A percentile compares a stretch with the other conserved stretches of the same genome.
Conservation (phyloP, 2,329 filamentous ascomycete species). For the Hortaea sp. region DNA sequence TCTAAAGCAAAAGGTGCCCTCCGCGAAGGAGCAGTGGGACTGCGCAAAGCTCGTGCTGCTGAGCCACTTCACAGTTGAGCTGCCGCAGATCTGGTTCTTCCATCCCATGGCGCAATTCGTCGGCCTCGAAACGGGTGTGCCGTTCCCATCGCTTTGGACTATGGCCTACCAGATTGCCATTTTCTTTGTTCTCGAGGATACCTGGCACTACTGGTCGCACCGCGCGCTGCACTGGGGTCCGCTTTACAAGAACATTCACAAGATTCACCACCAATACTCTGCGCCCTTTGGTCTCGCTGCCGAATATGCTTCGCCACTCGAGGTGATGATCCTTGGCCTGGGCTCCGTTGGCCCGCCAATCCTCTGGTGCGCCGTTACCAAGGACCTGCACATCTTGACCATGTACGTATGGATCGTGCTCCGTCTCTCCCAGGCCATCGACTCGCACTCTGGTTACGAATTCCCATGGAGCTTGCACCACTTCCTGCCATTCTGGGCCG, state of each 20-base stretch:
- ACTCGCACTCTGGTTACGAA: conserved; percentile 95
- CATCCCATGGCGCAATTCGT: conserved; percentile 91
- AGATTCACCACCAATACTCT: conserved; percentile 98
- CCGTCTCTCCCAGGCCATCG: conserved; percentile 93
- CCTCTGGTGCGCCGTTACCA: conserved; percentile 70
- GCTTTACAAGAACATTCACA: conserved; percentile 94
- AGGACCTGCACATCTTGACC: conserved; percentile 85
- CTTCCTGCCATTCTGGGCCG: conserved; percentile 95
- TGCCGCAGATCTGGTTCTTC: conserved; percentile 98
- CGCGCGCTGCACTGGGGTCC: conserved; percentile 87
- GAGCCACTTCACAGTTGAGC: conserved; percentile 93
- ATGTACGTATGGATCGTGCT: conserved; percentile 96
- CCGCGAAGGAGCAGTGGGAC: conserved; percentile 85
- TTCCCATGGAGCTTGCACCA: conserved; percentile 96
- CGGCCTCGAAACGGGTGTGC: conserved; percentile 77
- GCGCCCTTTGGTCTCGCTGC: conserved; percentile 93
- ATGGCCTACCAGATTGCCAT: conserved; percentile 86
- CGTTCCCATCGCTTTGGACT: conserved; percentile 75
- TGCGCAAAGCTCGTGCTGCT: conserved; percentile 88
- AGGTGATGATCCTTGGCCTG: conserved; percentile 87
- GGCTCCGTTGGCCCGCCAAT: conserved; percentile 78
- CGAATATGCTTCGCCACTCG: conserved; percentile 95
- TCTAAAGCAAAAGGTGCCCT: conserved; percentile 68
- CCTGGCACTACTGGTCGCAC: conserved; percentile 98
- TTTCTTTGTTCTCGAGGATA: conserved; percentile 92